Base-by-base conservation (phyloP, 2,329 filamentous ascomycete species). In the Neonectria faginata region DNA sequence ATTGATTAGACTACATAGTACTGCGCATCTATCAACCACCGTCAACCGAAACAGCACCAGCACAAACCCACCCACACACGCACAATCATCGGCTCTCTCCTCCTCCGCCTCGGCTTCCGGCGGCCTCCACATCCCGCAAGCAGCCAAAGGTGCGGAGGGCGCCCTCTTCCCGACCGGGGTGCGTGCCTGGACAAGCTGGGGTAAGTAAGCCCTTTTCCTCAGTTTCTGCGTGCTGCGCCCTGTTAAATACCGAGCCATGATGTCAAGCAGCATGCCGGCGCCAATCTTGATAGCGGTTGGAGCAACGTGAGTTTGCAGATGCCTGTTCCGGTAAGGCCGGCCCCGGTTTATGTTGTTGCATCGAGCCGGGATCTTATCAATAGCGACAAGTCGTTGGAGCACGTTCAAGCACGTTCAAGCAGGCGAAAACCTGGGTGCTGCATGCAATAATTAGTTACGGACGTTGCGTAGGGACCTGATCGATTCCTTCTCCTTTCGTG, bases 311-410 rank as follows among this genome's bases (percentile, higher is more conserved):
- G 20, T 27, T 48, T 48, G 29, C 57, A 66, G 55, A 70, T 73
- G 69, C 71, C 70, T 71, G 29, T 72, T 71, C 31, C 6, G 62
- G 68, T 51, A 60, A 70, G 68, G 66, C 50, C 33, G 14, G 51
- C 11, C 18, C 45, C 58, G 39, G 60, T 73, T 72, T 11, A 67
- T 75, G 27, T 22, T 2, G 41, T 76, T 73, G 14, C 74, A 78
- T 44, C 48, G 10, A 14, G 47, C 27, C 10, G 14, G 47, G 36
- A 55, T 42, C 36, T 41, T 18, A 27, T 55, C 22, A 55, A 42
- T n/a, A 29, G 20, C 20, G 5, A 25, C 25, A 6, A 25, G 8
- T 14, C 4, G 29, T 14, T 9, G n/a, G 51, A 51, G 25, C 22
- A 22, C 14, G 22, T 50, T 39, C 7, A 14, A n/a, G n/a, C n/a